Evolutionary conservation across 371 early-diverging fungal genomes (phyloP).

Genomic region (Mortierella sp.): DNA sequence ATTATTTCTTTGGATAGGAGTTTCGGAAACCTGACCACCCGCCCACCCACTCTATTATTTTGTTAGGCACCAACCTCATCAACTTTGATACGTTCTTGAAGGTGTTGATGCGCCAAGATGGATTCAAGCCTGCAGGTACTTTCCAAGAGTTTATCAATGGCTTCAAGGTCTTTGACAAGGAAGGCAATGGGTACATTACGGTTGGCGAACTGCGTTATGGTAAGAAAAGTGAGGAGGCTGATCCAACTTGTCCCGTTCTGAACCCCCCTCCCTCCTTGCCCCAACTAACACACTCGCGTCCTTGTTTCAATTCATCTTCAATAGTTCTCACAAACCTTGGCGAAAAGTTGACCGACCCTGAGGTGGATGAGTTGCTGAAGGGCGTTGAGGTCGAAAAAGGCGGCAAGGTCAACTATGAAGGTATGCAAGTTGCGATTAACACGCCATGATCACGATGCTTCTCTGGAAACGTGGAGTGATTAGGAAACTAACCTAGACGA

Average conservation of each 20-base stretch:
- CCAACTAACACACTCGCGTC: background rate
- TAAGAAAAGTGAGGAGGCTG: too few species aligned
- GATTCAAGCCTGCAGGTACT: slow-evolving; percentile 83
- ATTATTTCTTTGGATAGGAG: too few species aligned
- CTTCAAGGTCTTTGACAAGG: slow-evolving; percentile 98
- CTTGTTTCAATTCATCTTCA: background rate
- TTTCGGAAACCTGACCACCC: too few species aligned
- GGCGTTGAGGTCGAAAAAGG: slow-evolving; percentile 81
- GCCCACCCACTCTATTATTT: background rate
- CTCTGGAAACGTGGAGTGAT: too few species aligned
- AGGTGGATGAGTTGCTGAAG: slow-evolving; percentile 93
- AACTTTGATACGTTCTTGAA: slow-evolving; percentile 79
- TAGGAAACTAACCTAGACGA: too few species aligned
- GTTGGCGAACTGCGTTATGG: slow-evolving; percentile 93
- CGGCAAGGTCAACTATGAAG: slow-evolving; percentile 87
- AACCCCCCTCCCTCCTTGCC: too few species aligned
- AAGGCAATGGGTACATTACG: slow-evolving; percentile 91
- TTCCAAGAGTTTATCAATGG: slow-evolving; percentile 94
- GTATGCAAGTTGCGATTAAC: slow-evolving; percentile 46
- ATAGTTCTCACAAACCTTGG: slow-evolving; percentile 93
- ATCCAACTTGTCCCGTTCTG: too few species aligned
- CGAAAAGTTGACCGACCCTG: slow-evolving; percentile 91
- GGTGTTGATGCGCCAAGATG: slow-evolving; percentile 79
- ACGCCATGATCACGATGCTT: background rate
- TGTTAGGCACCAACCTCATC: slow-evolving; percentile 37